Conservation (phyloP, 345 rosid species). For the Murraya koenigii region DNA sequence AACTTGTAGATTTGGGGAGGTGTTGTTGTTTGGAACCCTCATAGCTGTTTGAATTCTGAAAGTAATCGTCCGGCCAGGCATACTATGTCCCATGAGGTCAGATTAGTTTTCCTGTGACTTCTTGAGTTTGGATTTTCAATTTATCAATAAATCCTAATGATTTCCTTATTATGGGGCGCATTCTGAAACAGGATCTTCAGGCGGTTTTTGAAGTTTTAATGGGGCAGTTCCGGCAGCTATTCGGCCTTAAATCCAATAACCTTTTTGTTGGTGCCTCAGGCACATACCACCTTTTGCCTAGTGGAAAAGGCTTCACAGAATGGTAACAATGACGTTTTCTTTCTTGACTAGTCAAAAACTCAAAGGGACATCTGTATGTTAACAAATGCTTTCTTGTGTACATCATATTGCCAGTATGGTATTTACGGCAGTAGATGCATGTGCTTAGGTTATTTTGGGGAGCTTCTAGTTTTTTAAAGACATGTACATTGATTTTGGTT, state of each 20-base stretch:
- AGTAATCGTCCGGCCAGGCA: conserved; percentile 36
- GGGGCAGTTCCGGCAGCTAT: conserved; percentile 91
- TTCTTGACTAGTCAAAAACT: not conserved
- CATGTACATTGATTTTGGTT: not conserved
- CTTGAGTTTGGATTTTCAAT: not conserved
- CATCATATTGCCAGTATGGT: not conserved
- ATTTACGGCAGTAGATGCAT: not conserved
- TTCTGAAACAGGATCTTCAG: conserved; percentile 70
- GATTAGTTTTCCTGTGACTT: conserved; percentile 3
- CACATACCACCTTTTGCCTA: conserved; percentile 53
- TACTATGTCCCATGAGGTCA: conserved; percentile 58
- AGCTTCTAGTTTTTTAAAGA: not conserved
- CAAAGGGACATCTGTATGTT: not conserved
- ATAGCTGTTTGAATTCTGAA: conserved; percentile 47
- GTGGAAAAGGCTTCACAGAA: conserved; percentile 88
- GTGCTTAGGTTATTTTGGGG: not conserved
- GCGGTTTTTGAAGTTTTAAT: conserved; percentile 74
- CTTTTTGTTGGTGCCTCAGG: conserved; percentile 55
- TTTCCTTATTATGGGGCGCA: not conserved
- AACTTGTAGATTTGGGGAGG: conserved; percentile 94
- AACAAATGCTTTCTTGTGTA: not conserved
- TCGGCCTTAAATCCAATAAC: conserved; percentile 71
- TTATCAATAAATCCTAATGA: not conserved
- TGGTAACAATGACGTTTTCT: conserved; percentile 47
- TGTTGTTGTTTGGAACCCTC: conserved; percentile 80